A percentile compares a stretch with the other conserved stretches of the same genome.
Conservation (phyloP, 2,329 filamentous ascomycete genomes). For the Cercospora sesami region DNA sequence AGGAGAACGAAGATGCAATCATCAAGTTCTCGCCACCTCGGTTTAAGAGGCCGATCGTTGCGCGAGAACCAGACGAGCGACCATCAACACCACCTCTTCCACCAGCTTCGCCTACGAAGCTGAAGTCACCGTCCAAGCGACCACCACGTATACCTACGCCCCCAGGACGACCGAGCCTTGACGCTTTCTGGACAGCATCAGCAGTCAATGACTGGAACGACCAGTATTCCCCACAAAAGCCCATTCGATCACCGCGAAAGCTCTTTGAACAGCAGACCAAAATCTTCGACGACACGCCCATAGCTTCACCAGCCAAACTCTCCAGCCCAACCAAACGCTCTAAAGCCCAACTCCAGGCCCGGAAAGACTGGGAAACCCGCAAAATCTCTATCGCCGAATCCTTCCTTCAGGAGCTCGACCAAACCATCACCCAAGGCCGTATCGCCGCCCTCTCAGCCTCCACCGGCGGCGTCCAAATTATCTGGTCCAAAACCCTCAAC, state of each 20-base stretch:
- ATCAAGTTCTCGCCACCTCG: constrained; percentile 33
- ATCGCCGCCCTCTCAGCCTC: constrained; percentile 59
- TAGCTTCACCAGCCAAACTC: constrained; percentile 43
- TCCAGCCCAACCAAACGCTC: constrained; percentile 38
- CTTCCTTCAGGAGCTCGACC: constrained; percentile 71
- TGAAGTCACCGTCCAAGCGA: constrained; percentile 52
- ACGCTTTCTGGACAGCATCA: constrained; percentile 62
- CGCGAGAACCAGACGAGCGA: constrained; percentile 16
- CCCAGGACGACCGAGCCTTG: constrained; percentile 55
- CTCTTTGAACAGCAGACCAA: constrained; percentile 30
- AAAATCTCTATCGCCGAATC: constrained; percentile 64
- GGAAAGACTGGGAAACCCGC: constrained; percentile 61
- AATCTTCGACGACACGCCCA: constrained; percentile 32
- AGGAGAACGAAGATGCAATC: constrained; percentile 33
- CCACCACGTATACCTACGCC: constrained; percentile 53
- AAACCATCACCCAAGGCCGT: constrained; percentile 59
- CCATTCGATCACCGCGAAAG: constrained; percentile 43
- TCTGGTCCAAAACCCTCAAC: constrained; percentile 77
- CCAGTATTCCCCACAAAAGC: constrained; percentile 57
- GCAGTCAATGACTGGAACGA: constrained; percentile 65
- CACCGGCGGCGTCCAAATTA: constrained; percentile 69
- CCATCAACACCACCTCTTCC: constrained; percentile 43
- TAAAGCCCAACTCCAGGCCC: constrained; percentile 43
- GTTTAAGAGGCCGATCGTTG: constrained; percentile 22
- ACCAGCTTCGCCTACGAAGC: constrained; percentile 46